Percentiles rank a stretch among this genome's conserved stretches.
Conservation (phyloP, 2,329 filamentous ascomycete species). For the Cercospora sp. region DNA sequence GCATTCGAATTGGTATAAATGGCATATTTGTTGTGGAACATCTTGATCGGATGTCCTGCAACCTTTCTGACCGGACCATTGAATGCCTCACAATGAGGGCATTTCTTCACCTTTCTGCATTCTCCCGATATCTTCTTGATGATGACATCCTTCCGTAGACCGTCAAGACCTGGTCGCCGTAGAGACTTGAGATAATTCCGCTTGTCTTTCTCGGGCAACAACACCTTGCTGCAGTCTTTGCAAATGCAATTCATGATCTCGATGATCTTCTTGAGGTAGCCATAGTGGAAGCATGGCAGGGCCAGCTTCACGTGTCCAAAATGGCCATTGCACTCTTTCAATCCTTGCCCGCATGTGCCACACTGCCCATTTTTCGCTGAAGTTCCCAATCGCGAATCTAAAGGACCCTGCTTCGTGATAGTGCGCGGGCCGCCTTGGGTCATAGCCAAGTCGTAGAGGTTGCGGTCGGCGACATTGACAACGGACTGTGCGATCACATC, state of each 20-base stretch:
- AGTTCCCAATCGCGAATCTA: constrained; percentile 85
- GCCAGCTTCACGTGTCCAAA: constrained; percentile 92
- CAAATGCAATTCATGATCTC: constrained; percentile 92
- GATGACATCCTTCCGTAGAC: constrained; percentile 77
- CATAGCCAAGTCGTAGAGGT: constrained; percentile 81
- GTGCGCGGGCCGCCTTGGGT: constrained; percentile 58
- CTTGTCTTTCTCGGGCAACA: constrained; percentile 78
- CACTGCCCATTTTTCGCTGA: constrained; percentile 81
- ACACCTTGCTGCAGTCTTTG: constrained; percentile 82
- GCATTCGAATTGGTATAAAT: constrained; percentile 87
- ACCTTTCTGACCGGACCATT: constrained; percentile 94
- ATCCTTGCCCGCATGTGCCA: constrained; percentile 75
- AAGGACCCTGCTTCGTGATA: constrained; percentile 77
- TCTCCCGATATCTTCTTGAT: constrained; percentile 86
- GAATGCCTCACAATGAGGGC: constrained; percentile 74
- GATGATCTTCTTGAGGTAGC: constrained; percentile 91
- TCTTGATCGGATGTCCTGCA: constrained; percentile 77
- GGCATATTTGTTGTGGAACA: constrained; percentile 89
- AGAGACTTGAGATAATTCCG: constrained; percentile 76
- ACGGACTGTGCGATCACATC: constrained; percentile 96
- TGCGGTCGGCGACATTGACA: constrained; percentile 88
- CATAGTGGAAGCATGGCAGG: constrained; percentile 91
- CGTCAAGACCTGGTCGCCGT: constrained; percentile 79
- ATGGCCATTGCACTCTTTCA: constrained; percentile 88
- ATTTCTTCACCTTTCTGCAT: constrained; percentile 82